Conservation (phyloP, 2,329 filamentous ascomycete genomes). For the Hysterium pulicare region DNA sequence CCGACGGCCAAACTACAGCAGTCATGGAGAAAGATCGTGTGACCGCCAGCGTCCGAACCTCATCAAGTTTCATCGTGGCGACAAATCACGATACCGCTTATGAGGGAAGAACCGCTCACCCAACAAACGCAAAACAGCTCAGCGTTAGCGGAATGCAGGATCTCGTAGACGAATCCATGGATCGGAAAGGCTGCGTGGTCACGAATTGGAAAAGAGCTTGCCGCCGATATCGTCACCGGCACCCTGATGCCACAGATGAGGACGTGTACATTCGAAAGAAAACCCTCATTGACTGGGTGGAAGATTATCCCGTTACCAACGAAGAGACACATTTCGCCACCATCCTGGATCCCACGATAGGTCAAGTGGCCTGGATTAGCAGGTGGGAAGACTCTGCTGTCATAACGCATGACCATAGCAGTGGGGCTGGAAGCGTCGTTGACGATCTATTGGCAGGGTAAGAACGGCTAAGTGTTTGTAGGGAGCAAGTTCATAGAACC, state of each 20-base stretch:
- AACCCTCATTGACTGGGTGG: slow-evolving; percentile 49
- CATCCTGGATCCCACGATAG: slow-evolving; percentile 54
- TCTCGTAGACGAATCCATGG: slow-evolving; percentile 32
- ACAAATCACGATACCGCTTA: slow-evolving; percentile 53
- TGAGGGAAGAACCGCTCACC: slow-evolving; percentile 12
- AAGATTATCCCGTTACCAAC: slow-evolving; percentile 53
- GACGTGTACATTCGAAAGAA: slow-evolving; percentile 25
- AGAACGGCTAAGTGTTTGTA: too few relatives aligned
- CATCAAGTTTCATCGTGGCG: slow-evolving; percentile 51
- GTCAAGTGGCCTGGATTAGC: slow-evolving; percentile 46
- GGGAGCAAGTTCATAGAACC: too few relatives aligned
- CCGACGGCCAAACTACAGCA: slow-evolving; percentile 46
- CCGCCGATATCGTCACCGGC: slow-evolving; percentile 3
- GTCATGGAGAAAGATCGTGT: slow-evolving; percentile 57
- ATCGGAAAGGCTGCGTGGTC: slow-evolving; percentile 29
- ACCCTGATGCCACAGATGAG: slow-evolving; percentile 16
- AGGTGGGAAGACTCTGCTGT: too few relatives aligned
- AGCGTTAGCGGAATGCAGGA: slow-evolving; percentile 20
- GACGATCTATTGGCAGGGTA: too few relatives aligned
- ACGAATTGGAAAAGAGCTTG: slow-evolving; percentile 21
- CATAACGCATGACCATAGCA: too few relatives aligned
- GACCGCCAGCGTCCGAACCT: slow-evolving; percentile 44
- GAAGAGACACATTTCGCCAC: slow-evolving; percentile 57
- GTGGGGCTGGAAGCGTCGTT: too few relatives aligned
- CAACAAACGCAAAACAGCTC: slow-evolving; percentile 11